Conservation (phyloP, 495 filamentous ascomycete genomes). For the Darksidea phi region DNA sequence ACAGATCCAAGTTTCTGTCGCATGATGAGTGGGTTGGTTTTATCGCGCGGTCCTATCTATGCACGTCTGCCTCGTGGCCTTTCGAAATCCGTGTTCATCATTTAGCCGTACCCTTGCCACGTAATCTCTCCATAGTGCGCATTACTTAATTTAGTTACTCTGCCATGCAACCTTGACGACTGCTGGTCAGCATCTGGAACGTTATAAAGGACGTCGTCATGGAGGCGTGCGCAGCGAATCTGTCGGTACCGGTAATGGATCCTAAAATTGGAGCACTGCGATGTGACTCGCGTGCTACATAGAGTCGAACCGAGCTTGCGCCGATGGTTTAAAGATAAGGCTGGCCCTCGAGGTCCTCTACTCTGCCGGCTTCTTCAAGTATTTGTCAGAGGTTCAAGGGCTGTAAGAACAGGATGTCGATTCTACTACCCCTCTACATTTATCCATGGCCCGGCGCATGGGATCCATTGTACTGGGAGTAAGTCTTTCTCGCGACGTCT, state of each 20-base stretch:
- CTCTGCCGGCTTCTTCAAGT: no score
- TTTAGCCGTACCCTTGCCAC: background rate
- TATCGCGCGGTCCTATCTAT: no score
- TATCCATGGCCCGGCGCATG: constrained; percentile 31
- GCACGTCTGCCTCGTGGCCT: background rate
- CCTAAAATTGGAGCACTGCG: constrained; percentile 17
- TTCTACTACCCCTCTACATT: constrained; percentile 32
- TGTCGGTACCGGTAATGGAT: background rate
- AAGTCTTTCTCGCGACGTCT: constrained; percentile 1
- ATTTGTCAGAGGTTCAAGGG: background rate
- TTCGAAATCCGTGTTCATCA: background rate
- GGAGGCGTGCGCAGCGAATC: background rate
- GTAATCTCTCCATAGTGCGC: background rate
- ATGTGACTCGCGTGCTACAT: constrained; percentile 25
- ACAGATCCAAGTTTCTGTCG: no score
- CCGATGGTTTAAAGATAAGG: background rate
- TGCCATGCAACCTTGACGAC: background rate
- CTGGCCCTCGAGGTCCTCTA: background rate
- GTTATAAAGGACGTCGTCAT: background rate
- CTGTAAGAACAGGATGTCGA: constrained; percentile 9
- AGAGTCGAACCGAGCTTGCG: background rate
- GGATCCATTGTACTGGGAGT: constrained; percentile 34
- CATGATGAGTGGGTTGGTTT: no score
- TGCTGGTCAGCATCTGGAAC: no score
- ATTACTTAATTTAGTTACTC: background rate